These are phyloP conservation scores for Simmondsia chinensis DNA, from an alignment of 148 eudicot species.

Conservation along the genomic window DNA sequence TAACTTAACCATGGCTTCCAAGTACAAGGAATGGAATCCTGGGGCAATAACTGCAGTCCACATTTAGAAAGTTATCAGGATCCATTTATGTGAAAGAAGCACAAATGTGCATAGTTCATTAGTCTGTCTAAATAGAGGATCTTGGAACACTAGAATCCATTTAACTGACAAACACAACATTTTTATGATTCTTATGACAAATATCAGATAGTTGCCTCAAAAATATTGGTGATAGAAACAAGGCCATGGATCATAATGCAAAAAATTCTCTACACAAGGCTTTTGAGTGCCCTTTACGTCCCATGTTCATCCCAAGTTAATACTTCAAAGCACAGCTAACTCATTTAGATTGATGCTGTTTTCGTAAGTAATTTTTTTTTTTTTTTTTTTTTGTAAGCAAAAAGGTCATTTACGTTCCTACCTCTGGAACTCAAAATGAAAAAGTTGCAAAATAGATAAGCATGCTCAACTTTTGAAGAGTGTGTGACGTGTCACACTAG, in stretches of 20 bases:
- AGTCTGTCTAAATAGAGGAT: not conserved
- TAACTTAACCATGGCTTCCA: constrained; percentile 89
- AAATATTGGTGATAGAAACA: too few species aligned
- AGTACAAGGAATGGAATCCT: constrained; percentile 84
- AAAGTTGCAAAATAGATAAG: too few species aligned
- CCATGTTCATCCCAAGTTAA: not conserved
- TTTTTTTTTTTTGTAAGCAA: too few species aligned
- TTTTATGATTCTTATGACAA: not conserved
- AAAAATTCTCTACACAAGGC: not conserved
- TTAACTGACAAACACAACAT: too few species aligned
- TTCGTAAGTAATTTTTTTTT: too few species aligned
- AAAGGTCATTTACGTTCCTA: too few species aligned
- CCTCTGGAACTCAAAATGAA: too few species aligned
- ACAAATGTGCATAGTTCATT: too few species aligned
- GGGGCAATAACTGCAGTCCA: constrained; percentile 92
- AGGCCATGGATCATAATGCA: constrained; percentile 5
- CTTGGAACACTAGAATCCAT: too few species aligned
- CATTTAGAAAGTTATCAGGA: not conserved
- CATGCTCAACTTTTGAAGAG: too few species aligned
- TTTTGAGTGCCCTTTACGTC: too few species aligned
- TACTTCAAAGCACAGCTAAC: not conserved
- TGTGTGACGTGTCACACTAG: too few species aligned
- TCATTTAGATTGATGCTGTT: not conserved
- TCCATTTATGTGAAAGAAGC: not conserved
- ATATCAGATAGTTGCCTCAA: not conserved